These are phyloP conservation scores for Agarophyton chilense DNA, from an alignment of 23 red algal genomes.

Conservation along the genomic window DNA sequence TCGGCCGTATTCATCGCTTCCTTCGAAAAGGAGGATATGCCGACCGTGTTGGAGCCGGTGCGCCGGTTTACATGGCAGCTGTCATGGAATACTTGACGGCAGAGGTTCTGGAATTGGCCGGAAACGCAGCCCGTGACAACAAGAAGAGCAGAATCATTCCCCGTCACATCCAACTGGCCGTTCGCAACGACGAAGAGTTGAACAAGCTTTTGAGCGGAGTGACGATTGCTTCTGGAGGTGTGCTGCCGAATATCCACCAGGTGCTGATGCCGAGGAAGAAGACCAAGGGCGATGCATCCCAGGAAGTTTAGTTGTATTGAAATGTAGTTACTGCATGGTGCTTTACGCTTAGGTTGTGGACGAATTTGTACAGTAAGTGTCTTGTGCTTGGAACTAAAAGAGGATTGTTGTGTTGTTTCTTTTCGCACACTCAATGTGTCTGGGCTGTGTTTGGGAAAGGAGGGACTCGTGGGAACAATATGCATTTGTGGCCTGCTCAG, in stretches of 20 bases:
- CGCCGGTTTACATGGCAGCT: constrained; percentile 98
- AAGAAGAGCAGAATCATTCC: constrained; percentile 99
- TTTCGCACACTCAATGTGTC: too few species aligned
- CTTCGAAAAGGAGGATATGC: constrained; percentile 94
- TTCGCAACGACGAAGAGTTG: constrained; percentile 99
- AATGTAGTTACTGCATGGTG: neutral
- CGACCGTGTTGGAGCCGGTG: constrained; percentile 97
- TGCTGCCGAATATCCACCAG: constrained; percentile 95
- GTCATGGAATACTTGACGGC: constrained; percentile 99
- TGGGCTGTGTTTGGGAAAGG: too few species aligned
- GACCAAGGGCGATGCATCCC: constrained; percentile 76
- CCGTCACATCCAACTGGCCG: constrained; percentile 98
- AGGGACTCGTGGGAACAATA: too few species aligned
- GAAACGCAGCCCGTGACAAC: constrained; percentile 99
- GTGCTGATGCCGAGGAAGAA: constrained; percentile 94
- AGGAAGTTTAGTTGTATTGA: constrained; percentile 77
- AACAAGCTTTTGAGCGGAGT: constrained; percentile 96
- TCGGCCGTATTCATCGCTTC: constrained; percentile 95
- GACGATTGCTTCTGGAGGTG: constrained; percentile 98
- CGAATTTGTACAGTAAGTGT: constrained; percentile 16
- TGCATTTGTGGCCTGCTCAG: too few species aligned
- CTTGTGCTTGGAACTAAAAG: neutral
- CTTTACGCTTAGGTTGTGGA: neutral
- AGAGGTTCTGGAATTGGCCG: constrained; percentile 98
- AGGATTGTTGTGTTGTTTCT: neutral